Conservation (phyloP, 2,329 filamentous ascomycete species). For the Tricladium varicosporioides region DNA sequence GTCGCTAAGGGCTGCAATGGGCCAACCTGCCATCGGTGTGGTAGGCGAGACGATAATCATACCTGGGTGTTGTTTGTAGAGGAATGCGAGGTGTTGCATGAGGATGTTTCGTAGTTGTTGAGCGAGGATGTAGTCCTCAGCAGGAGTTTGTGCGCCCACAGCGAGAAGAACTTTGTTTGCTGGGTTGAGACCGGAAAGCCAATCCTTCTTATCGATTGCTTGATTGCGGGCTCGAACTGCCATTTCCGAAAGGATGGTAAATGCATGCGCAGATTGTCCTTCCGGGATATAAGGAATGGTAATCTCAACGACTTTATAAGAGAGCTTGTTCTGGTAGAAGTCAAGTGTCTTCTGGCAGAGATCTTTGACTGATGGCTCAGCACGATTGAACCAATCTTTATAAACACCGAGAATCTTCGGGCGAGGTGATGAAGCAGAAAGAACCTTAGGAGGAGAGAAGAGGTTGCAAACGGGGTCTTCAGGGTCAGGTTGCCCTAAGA, state of each 20-base stretch:
- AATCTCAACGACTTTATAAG: conserved; percentile 57
- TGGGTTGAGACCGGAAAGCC: conserved; percentile 56
- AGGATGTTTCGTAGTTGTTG: conserved; percentile 72
- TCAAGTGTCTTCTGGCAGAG: conserved; percentile 62
- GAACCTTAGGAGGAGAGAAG: conserved; percentile 58
- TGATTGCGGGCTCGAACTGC: conserved; percentile 42
- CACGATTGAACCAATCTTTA: conserved; percentile 65
- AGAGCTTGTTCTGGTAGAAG: conserved; percentile 50
- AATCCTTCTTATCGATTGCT: conserved; percentile 37
- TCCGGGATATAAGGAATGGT: conserved; percentile 64
- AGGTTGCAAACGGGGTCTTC: conserved; percentile 55
- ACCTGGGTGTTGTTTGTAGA: conserved; percentile 70
- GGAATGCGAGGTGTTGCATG: conserved; percentile 73
- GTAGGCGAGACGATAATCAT: conserved; percentile 79
- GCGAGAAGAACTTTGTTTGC: conserved; percentile 70
- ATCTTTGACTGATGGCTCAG: conserved; percentile 61
- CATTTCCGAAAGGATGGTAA: conserved; percentile 75
- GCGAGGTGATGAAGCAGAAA: conserved; percentile 36
- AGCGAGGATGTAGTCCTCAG: conserved; percentile 68
- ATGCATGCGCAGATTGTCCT: conserved; percentile 73
- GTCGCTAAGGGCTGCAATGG: conserved; percentile 53
- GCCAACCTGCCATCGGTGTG: conserved; percentile 72
- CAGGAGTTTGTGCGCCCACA: conserved; percentile 61
- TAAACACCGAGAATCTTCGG: conserved; percentile 68
- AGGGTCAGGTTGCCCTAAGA: conserved; percentile 72